phyloP scores from a whole-genome alignment of 108 stramenopile species.

The Nitzschia sp. region DNA sequence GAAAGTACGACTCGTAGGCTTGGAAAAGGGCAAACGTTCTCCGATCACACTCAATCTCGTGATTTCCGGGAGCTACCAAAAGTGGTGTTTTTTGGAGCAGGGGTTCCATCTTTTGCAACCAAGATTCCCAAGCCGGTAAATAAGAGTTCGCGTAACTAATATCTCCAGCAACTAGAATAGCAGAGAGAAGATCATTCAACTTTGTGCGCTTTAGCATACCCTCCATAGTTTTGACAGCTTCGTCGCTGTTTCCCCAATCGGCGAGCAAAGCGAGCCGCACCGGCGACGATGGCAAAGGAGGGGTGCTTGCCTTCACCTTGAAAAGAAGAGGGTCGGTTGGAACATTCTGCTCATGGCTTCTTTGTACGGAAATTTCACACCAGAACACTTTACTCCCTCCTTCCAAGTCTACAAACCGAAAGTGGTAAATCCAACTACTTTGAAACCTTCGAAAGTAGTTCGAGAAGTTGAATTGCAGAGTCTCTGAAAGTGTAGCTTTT shows the following conservation, averaged over 20 bases:
- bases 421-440: constrained; percentile 45
- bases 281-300: constrained; percentile 25
- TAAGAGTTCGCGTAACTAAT: constrained; percentile 69
- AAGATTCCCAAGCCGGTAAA: constrained; percentile 65
- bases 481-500: not conserved
- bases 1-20: constrained; percentile 72
- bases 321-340: constrained; percentile 9
- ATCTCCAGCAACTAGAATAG: constrained; percentile 57
- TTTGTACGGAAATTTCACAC: constrained; percentile 28
- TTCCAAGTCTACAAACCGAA: constrained; percentile 25
- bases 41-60: constrained; percentile 70
- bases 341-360: not conserved
- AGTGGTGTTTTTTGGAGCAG: constrained; percentile 41
- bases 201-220: constrained; percentile 14
- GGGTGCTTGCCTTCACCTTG: constrained; percentile 6
- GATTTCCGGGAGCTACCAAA: constrained; percentile 74
- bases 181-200: constrained; percentile 10
- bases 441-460: constrained; percentile 3
- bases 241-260: constrained; percentile 37
- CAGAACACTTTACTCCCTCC: constrained; percentile 18
- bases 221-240: constrained; percentile 37
- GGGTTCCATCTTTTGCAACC: constrained; percentile 55
- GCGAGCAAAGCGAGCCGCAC: constrained; percentile 34
- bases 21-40: constrained; percentile 45
- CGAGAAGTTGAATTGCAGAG: constrained; percentile 3